phyloP scores from a whole-genome alignment of 1,284 basidiomycete genomes.

The Cutaneotrichosporon sp. region DNA sequence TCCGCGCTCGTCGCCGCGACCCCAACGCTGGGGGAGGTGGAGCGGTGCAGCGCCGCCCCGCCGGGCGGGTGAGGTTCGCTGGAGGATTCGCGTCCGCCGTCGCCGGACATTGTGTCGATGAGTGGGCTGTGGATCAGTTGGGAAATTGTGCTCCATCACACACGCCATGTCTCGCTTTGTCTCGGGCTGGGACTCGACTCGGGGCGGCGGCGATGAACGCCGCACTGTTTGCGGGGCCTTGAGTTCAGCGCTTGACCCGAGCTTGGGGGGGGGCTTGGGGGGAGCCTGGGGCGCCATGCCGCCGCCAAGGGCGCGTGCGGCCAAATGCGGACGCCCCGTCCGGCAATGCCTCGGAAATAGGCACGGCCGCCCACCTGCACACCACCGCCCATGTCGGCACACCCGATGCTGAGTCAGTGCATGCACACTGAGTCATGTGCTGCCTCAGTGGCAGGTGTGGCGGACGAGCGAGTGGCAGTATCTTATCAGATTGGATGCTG shows the following conservation, averaged over 20 bases:
- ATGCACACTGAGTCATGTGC: not conserved
- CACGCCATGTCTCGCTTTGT: not conserved
- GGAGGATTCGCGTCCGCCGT: not conserved
- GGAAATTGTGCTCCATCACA: not conserved
- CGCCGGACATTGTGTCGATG: not conserved
- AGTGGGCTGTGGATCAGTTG: not conserved
- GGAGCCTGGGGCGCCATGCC: too few relatives aligned
- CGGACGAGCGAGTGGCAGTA: not conserved
- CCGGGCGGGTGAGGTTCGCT: not conserved
- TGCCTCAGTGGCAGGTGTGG: not conserved
- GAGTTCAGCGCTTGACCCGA: not conserved
- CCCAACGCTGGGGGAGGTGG: not conserved
- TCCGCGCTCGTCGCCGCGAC: conserved; percentile 11
- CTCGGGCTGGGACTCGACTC: not conserved
- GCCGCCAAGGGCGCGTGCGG: not conserved
- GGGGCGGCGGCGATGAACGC: not conserved
- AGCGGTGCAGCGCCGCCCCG: not conserved
- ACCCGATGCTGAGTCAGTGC: not conserved
- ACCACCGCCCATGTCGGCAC: not conserved
- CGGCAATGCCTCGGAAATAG: not conserved
- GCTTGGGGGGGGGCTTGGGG: too few relatives aligned
- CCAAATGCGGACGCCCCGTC: not conserved
- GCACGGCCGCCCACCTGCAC: not conserved
- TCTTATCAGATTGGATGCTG: not conserved
- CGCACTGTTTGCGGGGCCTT: not conserved